Evolutionary conservation across 208 protist genomes (phyloP), one percentile per base, ranked within the genome.

Genomic region (Porcisia hertigi): DNA sequence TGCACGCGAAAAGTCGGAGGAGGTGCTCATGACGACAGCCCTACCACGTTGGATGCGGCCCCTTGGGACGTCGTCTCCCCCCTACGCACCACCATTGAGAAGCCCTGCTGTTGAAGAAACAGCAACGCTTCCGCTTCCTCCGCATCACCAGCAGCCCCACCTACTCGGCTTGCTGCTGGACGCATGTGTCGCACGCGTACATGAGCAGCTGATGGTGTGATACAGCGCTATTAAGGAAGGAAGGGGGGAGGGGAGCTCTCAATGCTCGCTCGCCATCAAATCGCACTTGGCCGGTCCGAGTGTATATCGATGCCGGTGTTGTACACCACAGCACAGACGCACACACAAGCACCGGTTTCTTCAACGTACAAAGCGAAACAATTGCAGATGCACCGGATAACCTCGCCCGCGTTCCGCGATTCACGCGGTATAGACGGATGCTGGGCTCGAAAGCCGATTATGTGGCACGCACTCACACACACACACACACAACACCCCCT

Each of bases 151-250:
- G 20, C 63, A 41, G 36, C 53, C 49, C 16, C 30, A 41, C 39
- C 53, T 54, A 23, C 78, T 82, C 0, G 59, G 49, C 14, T 20
- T 34, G 25, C 66, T 76, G 41, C 71, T 82, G 11, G 53, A 71
- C 55, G 73, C 66, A 53, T 82, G 78, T 54, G 78, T 82, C 25
- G 69, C 49, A n/a, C 78, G 77, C 20, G 78, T 75, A 7, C 16
- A 65, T 5, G 73, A 69, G 39, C 47, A 34, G 12, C 54, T 71
- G 20, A 49, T 76, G 12, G 45, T 30, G 23, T 60, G 30, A 34
- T 67, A 59, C 9, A 23, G 47, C 25, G 66, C 53, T 16, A 34
- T 34, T 18, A 71, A 70, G 16, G 23, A 16, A n/a, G 69, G 5
- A 52, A 0, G 47, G 0, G 47, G 0, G 47, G 47, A 12, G 47